Percentiles rank a stretch among this genome's conserved stretches.
Evolutionary conservation across 2,329 filamentous ascomycete genomes (phyloP).

Genomic region (Aspergillus sp.): DNA sequence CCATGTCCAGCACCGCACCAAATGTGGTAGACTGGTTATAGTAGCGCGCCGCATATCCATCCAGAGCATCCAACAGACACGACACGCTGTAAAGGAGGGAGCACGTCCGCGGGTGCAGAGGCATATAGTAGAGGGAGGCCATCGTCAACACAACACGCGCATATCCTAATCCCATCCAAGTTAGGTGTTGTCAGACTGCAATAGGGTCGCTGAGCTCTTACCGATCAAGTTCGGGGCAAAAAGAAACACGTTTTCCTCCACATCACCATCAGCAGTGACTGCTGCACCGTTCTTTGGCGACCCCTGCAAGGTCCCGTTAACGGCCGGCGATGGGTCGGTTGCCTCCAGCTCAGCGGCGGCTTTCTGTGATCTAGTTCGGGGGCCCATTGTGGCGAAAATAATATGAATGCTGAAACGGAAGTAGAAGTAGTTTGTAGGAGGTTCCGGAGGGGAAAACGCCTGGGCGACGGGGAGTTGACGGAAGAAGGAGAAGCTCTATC

Average conservation of each 20-base stretch:
- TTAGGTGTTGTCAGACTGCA: neutral
- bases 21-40: constrained; percentile 93
- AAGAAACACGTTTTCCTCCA: constrained; percentile 74
- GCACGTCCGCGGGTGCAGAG: constrained; percentile 94
- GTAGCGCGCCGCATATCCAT: constrained; percentile 85
- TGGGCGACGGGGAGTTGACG: constrained; percentile 12
- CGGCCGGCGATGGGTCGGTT: constrained; percentile 31
- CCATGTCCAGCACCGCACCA: constrained; percentile 97
- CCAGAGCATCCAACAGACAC: constrained; percentile 90
- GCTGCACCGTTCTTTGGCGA: constrained; percentile 36
- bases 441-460: neutral
- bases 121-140: constrained; percentile 98
- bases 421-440: neutral
- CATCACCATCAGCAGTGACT: constrained; percentile 32
- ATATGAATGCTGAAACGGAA: neutral
- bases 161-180: constrained; percentile 60
- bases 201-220: constrained; percentile 43
- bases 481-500: constrained; percentile 18
- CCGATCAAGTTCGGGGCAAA: constrained; percentile 83
- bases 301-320: constrained; percentile 35
- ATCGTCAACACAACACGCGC: constrained; percentile 77
- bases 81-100: constrained; percentile 84
- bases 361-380: constrained; percentile 44
- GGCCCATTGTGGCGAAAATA: constrained; percentile 33
- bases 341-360: constrained; percentile 35